phyloP scores from a whole-genome alignment of 208 protist species.

The Trypanosoma conorhini region DNA sequence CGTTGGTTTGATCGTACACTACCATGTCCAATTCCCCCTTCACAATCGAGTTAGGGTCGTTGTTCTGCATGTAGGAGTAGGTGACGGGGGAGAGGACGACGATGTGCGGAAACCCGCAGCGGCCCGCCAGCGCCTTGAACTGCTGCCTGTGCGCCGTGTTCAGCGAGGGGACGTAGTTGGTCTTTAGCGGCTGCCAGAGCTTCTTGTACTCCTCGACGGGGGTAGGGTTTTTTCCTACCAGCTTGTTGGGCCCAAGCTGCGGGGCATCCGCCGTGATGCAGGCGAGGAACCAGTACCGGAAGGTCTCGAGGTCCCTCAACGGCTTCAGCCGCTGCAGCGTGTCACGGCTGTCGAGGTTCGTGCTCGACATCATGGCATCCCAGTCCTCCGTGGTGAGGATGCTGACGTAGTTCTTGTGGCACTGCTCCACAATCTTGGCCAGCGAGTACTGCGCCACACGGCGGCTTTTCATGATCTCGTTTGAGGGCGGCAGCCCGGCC shows the following conservation, averaged over 20 bases:
- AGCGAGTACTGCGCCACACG: slow-evolving; percentile 82
- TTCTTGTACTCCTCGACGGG: slow-evolving; percentile 77
- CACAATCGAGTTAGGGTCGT: slow-evolving; percentile 69
- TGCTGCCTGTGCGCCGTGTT: slow-evolving; percentile 54
- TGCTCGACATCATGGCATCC: slow-evolving; percentile 60
- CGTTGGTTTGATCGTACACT: slow-evolving; percentile 85
- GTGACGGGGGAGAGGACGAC: slow-evolving; percentile 66
- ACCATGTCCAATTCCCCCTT: slow-evolving; percentile 71
- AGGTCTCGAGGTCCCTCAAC: slow-evolving; percentile 72
- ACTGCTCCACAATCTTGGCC: slow-evolving; percentile 74
- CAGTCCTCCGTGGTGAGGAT: slow-evolving; percentile 59
- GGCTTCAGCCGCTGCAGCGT: slow-evolving; percentile 53
- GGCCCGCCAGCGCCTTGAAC: slow-evolving; percentile 70
- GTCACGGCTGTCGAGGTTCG: slow-evolving; percentile 33
- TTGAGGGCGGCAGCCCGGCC: slow-evolving; percentile 30
- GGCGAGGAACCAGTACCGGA: slow-evolving; percentile 86
- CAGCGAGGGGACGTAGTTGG: slow-evolving; percentile 69
- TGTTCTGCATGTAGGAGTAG: slow-evolving; percentile 86
- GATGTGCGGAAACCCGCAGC: slow-evolving; percentile 65
- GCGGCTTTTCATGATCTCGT: slow-evolving; percentile 56
- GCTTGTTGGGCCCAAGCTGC: slow-evolving; percentile 83
- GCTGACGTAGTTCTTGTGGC: slow-evolving; percentile 78
- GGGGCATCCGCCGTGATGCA: slow-evolving; percentile 80
- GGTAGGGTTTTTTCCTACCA: slow-evolving; percentile 72
- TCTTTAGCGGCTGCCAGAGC: slow-evolving; percentile 74